These are phyloP conservation scores for Lachnellula subtilissima DNA, from an alignment of 2,329 filamentous ascomycete genomes.

Conservation along the genomic window DNA sequence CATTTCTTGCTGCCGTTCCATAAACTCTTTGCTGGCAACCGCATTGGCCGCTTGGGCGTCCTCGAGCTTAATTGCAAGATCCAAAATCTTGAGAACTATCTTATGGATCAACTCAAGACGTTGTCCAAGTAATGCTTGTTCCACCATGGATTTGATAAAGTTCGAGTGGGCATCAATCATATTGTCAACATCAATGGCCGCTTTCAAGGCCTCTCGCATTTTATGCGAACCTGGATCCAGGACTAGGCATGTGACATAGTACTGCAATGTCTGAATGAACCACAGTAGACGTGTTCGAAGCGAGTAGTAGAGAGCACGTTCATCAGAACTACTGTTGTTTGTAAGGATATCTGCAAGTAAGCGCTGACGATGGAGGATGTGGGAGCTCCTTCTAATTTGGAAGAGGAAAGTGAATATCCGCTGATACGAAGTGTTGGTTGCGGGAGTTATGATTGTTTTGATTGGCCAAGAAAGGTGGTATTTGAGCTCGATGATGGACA, in stretches of 20 bases:
- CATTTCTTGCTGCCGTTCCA: constrained; percentile 25
- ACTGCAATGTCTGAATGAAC: constrained; percentile 71
- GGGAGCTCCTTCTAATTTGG: constrained; percentile 68
- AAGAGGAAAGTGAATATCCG: constrained; percentile 70
- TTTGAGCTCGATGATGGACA: constrained; percentile 60
- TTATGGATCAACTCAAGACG: constrained; percentile 67
- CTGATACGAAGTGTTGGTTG: constrained; percentile 63
- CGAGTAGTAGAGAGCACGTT: constrained; percentile 48
- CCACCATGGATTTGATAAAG: constrained; percentile 59
- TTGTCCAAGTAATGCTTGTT: constrained; percentile 64
- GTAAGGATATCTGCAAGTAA: constrained; percentile 38
- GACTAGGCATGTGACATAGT: constrained; percentile 71
- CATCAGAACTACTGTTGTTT: constrained; percentile 36
- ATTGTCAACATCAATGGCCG: constrained; percentile 68
- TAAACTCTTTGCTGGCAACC: constrained; percentile 15
- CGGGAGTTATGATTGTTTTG: constrained; percentile 67
- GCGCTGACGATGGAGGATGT: constrained; percentile 56
- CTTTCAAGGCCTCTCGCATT: constrained; percentile 53
- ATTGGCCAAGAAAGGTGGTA: constrained; percentile 65
- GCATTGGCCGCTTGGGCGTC: constrained; percentile 46
- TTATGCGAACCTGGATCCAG: constrained; percentile 54
- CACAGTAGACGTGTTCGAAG: constrained; percentile 68
- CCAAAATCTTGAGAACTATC: constrained; percentile 69
- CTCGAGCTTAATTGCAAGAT: constrained; percentile 67
- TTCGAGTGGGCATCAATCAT: constrained; percentile 68